Evolutionary conservation across 108 stramenopile species (phyloP).

Genomic region (Nitzschia putrida): DNA sequence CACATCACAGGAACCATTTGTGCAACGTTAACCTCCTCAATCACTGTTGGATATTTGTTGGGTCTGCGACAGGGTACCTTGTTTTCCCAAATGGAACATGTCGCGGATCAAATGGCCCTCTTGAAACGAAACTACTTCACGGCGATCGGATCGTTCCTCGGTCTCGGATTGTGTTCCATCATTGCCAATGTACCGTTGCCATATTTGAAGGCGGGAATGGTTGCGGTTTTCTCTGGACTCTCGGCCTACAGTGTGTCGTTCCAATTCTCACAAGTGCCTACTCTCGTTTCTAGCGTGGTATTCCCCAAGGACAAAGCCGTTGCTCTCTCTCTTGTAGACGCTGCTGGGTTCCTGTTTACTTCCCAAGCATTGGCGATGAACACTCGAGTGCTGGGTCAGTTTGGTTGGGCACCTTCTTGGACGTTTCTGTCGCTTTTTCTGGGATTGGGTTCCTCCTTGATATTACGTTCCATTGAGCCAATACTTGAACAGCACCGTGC

Average conservation of each 20-base stretch:
- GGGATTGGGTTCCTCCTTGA: constrained; percentile 4
- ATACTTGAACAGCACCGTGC: neutral
- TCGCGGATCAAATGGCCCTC: constrained; percentile 26
- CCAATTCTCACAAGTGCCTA: constrained; percentile 52
- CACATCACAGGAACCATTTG: constrained; percentile 8
- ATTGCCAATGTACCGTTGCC: constrained; percentile 1
- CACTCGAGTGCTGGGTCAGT: constrained; percentile 21
- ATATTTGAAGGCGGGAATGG: neutral
- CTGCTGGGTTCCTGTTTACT: constrained; percentile 38
- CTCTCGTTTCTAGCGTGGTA: constrained; percentile 13
- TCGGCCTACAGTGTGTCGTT: constrained; percentile 41
- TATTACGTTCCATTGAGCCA: constrained; percentile 5
- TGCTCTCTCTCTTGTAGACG: constrained; percentile 42
- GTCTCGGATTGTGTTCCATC: constrained; percentile 23
- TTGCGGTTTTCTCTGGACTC: constrained; percentile 16
- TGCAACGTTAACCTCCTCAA: constrained; percentile 43
- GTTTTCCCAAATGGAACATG: constrained; percentile 18
- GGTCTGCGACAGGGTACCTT: constrained; percentile 38
- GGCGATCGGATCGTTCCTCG: constrained; percentile 26
- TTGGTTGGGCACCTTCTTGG: constrained; percentile 30
- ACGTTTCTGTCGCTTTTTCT: constrained; percentile 13
- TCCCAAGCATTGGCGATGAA: constrained; percentile 30
- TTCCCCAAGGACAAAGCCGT: constrained; percentile 47
- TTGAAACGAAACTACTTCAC: constrained; percentile 27
- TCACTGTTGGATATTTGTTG: constrained; percentile 45